A percentile compares a stretch with the other conserved stretches of the same genome.
phyloP scores from a whole-genome alignment of 371 early-diverging fungal species.

The Apophysomyces variabilis region DNA sequence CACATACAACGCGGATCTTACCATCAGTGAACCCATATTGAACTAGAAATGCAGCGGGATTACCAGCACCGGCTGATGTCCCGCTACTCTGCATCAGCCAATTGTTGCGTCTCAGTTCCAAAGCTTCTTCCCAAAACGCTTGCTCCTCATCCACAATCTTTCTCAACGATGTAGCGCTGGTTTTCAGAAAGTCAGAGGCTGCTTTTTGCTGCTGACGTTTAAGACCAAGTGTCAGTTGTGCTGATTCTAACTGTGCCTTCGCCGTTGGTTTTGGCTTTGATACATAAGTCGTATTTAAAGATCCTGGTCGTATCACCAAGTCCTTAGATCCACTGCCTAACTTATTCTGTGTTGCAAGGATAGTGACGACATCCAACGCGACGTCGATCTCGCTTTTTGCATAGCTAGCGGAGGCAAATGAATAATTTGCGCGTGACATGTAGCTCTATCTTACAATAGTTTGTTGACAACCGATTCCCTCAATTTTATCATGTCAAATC shows the following conservation, averaged over 20 bases:
- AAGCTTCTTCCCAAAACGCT: constrained; percentile 72
- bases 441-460: constrained; percentile 37
- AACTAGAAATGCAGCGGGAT: constrained; percentile 40
- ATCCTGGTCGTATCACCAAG: constrained; percentile 53
- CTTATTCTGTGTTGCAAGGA: constrained; percentile 59
- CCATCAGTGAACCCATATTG: constrained; percentile 68
- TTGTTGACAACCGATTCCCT: constrained; percentile 52
- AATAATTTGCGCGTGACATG: not conserved
- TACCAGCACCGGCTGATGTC: constrained; percentile 16
- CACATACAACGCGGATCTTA: constrained; percentile 21
- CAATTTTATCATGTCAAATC: constrained; percentile 41
- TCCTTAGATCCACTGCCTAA: constrained; percentile 31
- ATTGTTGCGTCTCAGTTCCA: constrained; percentile 64
- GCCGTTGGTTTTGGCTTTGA: constrained; percentile 49
- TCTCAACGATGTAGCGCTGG: constrained; percentile 55
- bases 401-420: constrained; percentile 38
- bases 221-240: constrained; percentile 70
- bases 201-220: constrained; percentile 69
- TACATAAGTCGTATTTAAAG: constrained; percentile 61
- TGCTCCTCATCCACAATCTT: constrained; percentile 60
- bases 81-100: constrained; percentile 68
- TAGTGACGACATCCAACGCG: constrained; percentile 75
- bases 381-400: constrained; percentile 79
- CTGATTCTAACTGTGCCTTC: constrained; percentile 56
- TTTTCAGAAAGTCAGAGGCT: constrained; percentile 62